phyloP scores from a whole-genome alignment of 208 protist species.

The Trypanosoma melophagium region DNA sequence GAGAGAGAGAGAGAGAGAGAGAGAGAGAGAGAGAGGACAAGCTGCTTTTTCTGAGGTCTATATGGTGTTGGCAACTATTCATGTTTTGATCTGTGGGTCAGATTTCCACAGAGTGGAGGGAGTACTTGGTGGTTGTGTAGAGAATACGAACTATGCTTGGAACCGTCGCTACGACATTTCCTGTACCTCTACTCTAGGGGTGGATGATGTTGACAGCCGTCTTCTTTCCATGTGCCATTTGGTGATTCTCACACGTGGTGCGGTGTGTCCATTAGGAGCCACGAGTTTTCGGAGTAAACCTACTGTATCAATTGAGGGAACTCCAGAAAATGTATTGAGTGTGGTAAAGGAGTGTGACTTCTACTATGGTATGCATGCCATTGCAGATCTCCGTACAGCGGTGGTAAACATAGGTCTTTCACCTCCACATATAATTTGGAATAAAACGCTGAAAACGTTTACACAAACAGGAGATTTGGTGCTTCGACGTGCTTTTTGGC shows the following conservation, averaged over 20 bases:
- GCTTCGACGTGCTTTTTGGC: constrained; percentile 78
- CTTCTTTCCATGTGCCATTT: constrained; percentile 56
- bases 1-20: too few species aligned
- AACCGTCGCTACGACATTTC: constrained; percentile 65
- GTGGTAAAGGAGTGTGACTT: constrained; percentile 50
- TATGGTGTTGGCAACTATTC: constrained; percentile 25
- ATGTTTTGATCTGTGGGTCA: constrained; percentile 66
- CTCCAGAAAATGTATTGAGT: constrained; percentile 38
- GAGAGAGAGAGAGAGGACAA: too few species aligned
- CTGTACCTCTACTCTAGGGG: constrained; percentile 47
- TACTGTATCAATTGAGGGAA: constrained; percentile 50
- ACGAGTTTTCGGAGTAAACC: constrained; percentile 52
- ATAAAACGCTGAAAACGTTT: constrained; percentile 41
- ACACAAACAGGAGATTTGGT: constrained; percentile 61
- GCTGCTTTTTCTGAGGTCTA: not conserved
- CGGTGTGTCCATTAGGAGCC: constrained; percentile 27
- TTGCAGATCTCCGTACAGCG: constrained; percentile 36
- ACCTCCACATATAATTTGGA: constrained; percentile 78
- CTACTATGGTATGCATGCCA: constrained; percentile 58
- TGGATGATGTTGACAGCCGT: constrained; percentile 58
- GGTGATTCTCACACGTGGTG: constrained; percentile 70
- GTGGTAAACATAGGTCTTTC: constrained; percentile 49
- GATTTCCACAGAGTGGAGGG: constrained; percentile 57
- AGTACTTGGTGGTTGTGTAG: constrained; percentile 48
- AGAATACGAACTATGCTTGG: constrained; percentile 73